Evolutionary conservation across 1,139 yeast genomes (phyloP).

Genomic region (Pichia inconspicua): DNA sequence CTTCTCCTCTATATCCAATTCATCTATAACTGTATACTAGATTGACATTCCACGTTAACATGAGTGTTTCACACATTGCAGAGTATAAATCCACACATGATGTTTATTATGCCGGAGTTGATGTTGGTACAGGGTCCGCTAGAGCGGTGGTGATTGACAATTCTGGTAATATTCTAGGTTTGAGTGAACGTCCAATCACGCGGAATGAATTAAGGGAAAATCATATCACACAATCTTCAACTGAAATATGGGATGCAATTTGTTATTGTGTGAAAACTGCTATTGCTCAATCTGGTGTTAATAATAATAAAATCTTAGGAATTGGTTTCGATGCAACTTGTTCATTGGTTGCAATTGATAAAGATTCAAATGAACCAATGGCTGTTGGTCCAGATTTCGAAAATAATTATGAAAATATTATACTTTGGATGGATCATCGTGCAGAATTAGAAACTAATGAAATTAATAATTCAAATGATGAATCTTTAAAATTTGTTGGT

Average conservation of each 20-base stretch:
- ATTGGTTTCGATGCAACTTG: slow-evolving; percentile 97
- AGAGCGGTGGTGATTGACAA: slow-evolving; percentile 87
- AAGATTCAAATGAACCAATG: slow-evolving; percentile 58
- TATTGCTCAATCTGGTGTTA: slow-evolving; percentile 65
- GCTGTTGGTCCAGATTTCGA: slow-evolving; percentile 89
- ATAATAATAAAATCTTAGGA: slow-evolving; percentile 62
- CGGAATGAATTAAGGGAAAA: slow-evolving; percentile 67
- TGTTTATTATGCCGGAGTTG: slow-evolving; percentile 80
- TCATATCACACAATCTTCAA: slow-evolving; percentile 74
- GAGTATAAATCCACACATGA: background rate
- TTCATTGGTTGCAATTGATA: slow-evolving; percentile 75
- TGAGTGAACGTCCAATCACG: slow-evolving; percentile 72
- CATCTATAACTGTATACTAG: background rate
- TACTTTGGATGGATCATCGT: slow-evolving; percentile 97
- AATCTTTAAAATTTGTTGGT: slow-evolving; percentile 83
- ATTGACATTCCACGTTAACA: background rate
- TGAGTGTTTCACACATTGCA: background rate
- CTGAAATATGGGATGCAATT: slow-evolving; percentile 90
- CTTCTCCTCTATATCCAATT: no score
- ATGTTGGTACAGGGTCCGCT: slow-evolving; percentile 96
- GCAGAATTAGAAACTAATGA: slow-evolving; percentile 79
- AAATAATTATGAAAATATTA: slow-evolving; percentile 68
- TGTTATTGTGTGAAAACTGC: slow-evolving; percentile 74
- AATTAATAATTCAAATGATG: slow-evolving; percentile 75
- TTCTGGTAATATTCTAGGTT: slow-evolving; percentile 72